Evolutionary conservation across 208 protist genomes (phyloP), one percentile per base, ranked within the genome.

Genomic region (Vickermania spadyakhi): DNA sequence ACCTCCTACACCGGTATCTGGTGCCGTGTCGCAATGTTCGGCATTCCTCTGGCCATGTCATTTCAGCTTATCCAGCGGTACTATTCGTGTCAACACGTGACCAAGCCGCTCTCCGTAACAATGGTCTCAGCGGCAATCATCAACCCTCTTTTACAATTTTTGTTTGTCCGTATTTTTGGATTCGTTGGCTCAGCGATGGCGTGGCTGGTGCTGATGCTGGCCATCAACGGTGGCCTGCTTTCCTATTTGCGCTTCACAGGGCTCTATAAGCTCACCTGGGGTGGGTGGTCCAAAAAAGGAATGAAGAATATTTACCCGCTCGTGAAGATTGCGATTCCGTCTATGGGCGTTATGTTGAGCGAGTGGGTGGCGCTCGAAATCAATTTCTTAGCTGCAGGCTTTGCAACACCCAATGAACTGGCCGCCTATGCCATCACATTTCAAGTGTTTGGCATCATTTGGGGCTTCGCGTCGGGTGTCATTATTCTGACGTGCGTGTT

Each of bases 331-430:
- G 83, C 86, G 28, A 36, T 91, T n/a, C 83, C 86, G 13, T 93
- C 86, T 0, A 87, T 93, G 81, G 83, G 74, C 57, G 75, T 93
- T 54, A 91, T 89, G 82, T 62, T 93, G 55, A 85, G 79, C 52
- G 81, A 93, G 69, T 93, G 86, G 86, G 83, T 90, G 1, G 79
- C 76, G 52, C 56, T 93, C 5, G 86, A 93, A 62, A 64, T 93
- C 28, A 88, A 88, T 65, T 70, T 63, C 25, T 61, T 89, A 31
- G 83, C 75, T 0, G 75, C 74, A 3, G 83, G 83, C 28, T 91
- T 88, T 67, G 78, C 78, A 18, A 31, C 72, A 1, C 50, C 73
- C 0, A 65, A 62, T n/a, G 78, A 89, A 50, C 76, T 93, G 28
- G 86, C 78, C 0, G 86, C 79, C 22, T 93, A 79, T 76, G 78